Conservation (phyloP, 805 yeast species). For the Wickerhamiella australiensis region DNA sequence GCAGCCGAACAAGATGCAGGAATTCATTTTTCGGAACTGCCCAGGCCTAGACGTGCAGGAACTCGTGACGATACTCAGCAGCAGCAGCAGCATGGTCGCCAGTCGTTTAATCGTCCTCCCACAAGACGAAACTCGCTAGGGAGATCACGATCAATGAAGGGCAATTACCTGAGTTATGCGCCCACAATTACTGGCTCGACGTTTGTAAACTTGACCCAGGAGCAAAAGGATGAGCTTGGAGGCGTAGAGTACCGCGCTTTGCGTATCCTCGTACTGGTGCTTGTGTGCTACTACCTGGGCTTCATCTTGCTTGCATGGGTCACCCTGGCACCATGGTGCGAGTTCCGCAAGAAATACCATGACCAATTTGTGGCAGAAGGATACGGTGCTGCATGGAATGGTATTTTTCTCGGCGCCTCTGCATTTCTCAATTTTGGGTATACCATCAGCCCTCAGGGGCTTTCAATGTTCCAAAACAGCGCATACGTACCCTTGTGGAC, state of each 20-base stretch:
- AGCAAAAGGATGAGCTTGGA: conserved; percentile 87
- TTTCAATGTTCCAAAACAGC: conserved; percentile 52
- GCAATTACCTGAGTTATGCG: conserved; percentile 66
- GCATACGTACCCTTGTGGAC: conserved; percentile 52
- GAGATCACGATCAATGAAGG: conserved; percentile 23
- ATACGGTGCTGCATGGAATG: conserved; percentile 84
- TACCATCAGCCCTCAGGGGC: conserved; percentile 70
- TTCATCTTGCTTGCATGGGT: conserved; percentile 53
- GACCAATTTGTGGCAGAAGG: conserved; percentile 40
- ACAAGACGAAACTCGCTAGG: not conserved
- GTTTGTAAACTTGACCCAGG: conserved; percentile 66
- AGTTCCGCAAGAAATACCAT: conserved; percentile 20
- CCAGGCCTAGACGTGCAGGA: conserved; percentile 4
- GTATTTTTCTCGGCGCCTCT: conserved; percentile 67
- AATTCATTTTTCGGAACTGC: not conserved
- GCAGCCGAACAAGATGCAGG: conserved; percentile 4
- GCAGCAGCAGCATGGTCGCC: not conserved
- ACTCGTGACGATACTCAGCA: not conserved
- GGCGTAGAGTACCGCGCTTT: conserved; percentile 94
- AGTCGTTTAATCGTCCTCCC: not conserved
- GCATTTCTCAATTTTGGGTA: conserved; percentile 78
- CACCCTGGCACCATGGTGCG: conserved; percentile 37
- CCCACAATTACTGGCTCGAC: conserved; percentile 90
- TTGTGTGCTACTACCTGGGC: conserved; percentile 57
- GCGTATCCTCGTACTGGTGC: conserved; percentile 50